Percentiles rank a stretch among this genome's conserved stretches.
These are phyloP conservation scores for Termitomyces titanicus DNA, from an alignment of 768 basidiomycete species.

Conservation along the genomic window DNA sequence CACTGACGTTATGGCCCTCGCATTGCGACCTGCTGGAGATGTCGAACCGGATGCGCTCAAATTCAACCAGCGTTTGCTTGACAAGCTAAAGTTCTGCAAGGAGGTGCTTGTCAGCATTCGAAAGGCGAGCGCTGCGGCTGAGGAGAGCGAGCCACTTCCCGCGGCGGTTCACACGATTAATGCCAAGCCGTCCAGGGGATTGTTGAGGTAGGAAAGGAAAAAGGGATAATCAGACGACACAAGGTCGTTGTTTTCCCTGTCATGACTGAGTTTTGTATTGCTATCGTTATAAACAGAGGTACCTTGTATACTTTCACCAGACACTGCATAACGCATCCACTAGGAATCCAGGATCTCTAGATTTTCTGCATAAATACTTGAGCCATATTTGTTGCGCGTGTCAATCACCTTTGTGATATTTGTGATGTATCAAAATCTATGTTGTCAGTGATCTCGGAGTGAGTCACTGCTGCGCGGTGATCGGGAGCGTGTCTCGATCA, in stretches of 20 bases:
- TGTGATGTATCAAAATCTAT: too few species aligned
- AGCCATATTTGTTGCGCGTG: not conserved
- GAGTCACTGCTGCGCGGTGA: too few species aligned
- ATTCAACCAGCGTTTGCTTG: slow-evolving; percentile 60
- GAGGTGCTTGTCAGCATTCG: slow-evolving; percentile 76
- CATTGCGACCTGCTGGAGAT: slow-evolving; percentile 31
- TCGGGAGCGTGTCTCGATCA: slow-evolving; percentile 1
- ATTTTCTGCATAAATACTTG: not conserved
- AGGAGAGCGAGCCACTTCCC: slow-evolving; percentile 16
- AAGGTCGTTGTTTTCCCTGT: slow-evolving; percentile 9
- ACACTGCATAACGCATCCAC: not conserved
- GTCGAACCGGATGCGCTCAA: slow-evolving; percentile 55
- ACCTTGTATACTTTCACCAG: not conserved
- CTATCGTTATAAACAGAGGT: not conserved
- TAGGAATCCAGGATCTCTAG: not conserved
- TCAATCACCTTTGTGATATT: not conserved
- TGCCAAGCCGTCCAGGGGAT: slow-evolving; percentile 13
- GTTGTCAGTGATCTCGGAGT: too few species aligned
- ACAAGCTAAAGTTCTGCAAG: slow-evolving; percentile 84
- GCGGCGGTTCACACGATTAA: slow-evolving; percentile 2
- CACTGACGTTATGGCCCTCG: slow-evolving; percentile 61
- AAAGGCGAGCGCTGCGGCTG: slow-evolving; percentile 47
- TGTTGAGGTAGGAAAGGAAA: slow-evolving; percentile 10
- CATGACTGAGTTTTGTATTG: not conserved
- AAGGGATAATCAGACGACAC: not conserved